Conservation (phyloP, 2,329 filamentous ascomycete species). For the Alternaria sp. region DNA sequence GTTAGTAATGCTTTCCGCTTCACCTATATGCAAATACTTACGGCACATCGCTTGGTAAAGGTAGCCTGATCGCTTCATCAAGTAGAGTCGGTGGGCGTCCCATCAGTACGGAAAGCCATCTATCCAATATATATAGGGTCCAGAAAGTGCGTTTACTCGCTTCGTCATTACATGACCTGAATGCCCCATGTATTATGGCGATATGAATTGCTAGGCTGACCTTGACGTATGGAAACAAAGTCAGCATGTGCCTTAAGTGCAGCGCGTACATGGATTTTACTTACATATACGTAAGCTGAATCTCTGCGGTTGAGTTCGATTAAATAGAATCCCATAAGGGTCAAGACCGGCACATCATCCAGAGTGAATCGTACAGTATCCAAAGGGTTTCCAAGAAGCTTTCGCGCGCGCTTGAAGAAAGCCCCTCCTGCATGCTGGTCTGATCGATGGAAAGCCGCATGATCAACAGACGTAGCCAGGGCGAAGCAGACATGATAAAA, state of each 20-base stretch:
- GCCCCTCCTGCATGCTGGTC: slow-evolving; percentile 31
- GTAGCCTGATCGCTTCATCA: slow-evolving; percentile 36
- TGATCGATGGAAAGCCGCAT: slow-evolving; percentile 19
- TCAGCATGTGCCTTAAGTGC: background rate
- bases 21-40: slow-evolving; percentile 19
- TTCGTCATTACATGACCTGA: slow-evolving; percentile 29
- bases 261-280: background rate
- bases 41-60: slow-evolving; percentile 30
- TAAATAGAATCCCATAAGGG: slow-evolving; percentile 39
- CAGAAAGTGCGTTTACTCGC: slow-evolving; percentile 31
- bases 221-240: background rate
- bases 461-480: slow-evolving; percentile 28
- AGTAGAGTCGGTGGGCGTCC: slow-evolving; percentile 35
- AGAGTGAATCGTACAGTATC: slow-evolving; percentile 36
- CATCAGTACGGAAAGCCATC: slow-evolving; percentile 40
- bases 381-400: slow-evolving; percentile 37
- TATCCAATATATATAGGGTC: slow-evolving; percentile 39
- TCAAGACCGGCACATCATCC: slow-evolving; percentile 34
- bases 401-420: slow-evolving; percentile 37
- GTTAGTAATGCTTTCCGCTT: slow-evolving; percentile 10
- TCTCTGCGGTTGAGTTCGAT: slow-evolving; percentile 42
- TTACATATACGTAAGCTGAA: slow-evolving; percentile 37
- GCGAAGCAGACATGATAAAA: slow-evolving; percentile 40
- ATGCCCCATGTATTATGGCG: slow-evolving; percentile 37
- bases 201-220: slow-evolving; percentile 34